A percentile compares a stretch with the other conserved stretches of the same genome.
Conservation (phyloP, 495 filamentous ascomycete species). For the Polyplosphaeria fusca region DNA sequence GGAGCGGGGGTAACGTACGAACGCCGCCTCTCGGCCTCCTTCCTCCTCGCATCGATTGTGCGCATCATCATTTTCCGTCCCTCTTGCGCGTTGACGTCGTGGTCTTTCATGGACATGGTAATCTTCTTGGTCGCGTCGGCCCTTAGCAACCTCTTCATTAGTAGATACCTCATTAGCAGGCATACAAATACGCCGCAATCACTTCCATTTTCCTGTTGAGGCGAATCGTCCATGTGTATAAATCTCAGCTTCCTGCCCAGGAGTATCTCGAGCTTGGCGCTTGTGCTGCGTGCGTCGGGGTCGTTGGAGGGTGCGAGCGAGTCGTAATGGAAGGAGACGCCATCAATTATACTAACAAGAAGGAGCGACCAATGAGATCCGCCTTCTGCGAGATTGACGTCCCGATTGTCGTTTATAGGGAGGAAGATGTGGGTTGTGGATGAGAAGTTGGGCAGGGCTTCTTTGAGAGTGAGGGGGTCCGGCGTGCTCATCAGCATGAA, state of each 20-base stretch:
- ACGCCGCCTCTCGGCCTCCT: constrained; percentile 76
- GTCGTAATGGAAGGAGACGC: constrained; percentile 96
- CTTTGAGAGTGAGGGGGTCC: constrained; percentile 68
- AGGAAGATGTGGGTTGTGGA: constrained; percentile 92
- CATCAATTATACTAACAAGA: constrained; percentile 81
- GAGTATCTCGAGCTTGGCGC: constrained; percentile 59
- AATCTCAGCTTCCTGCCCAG: constrained; percentile 66
- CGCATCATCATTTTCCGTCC: constrained; percentile 84
- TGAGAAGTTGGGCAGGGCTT: constrained; percentile 74
- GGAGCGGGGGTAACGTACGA: constrained; percentile 55
- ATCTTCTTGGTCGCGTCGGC: constrained; percentile 76
- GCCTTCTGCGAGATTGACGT: constrained; percentile 73
- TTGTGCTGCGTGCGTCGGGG: constrained; percentile 63
- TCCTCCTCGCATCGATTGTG: constrained; percentile 75
- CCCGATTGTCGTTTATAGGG: constrained; percentile 85
- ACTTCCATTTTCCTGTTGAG: constrained; percentile 85
- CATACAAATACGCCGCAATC: constrained; percentile 98
- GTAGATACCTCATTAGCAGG: constrained; percentile 82
- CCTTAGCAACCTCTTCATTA: constrained; percentile 75
- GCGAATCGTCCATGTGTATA: constrained; percentile 73
- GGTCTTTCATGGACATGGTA: constrained; percentile 86
- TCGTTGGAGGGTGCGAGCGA: constrained; percentile 75
- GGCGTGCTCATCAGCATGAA: constrained; percentile 85
- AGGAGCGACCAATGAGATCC: constrained; percentile 95
- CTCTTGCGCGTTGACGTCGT: constrained; percentile 68